Evolutionary conservation across 768 basidiomycete genomes (phyloP).

Genomic region (Mycena filopes): DNA sequence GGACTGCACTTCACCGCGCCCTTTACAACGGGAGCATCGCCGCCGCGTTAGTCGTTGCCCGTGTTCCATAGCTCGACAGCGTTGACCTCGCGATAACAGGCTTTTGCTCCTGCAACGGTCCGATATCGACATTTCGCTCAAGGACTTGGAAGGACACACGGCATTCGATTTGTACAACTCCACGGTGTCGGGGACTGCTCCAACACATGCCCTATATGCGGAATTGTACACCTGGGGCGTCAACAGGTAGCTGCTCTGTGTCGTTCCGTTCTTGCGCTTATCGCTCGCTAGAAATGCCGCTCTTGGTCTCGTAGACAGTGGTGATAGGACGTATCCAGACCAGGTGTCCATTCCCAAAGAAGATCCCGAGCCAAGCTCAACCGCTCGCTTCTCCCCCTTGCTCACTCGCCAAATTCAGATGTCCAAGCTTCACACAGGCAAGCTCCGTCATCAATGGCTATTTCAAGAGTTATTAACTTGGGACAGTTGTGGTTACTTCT

Average conservation of each 20-base stretch:
- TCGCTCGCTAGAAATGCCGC: constrained; percentile 74
- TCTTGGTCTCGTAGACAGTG: constrained; percentile 84
- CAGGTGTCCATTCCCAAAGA: constrained; percentile 66
- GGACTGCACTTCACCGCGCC: constrained; percentile 92
- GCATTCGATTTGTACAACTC: constrained; percentile 95
- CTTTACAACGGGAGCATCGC: constrained; percentile 83
- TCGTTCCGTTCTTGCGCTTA: constrained; percentile 22
- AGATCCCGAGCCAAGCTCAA: constrained; percentile 36
- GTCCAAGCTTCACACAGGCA: constrained; percentile 91
- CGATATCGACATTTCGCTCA: constrained; percentile 77
- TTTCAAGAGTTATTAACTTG: not conserved
- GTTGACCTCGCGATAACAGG: constrained; percentile 51
- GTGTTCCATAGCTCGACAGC: constrained; percentile 16
- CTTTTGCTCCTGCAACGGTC: constrained; percentile 77
- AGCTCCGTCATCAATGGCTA: constrained; percentile 23
- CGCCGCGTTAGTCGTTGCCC: constrained; percentile 61
- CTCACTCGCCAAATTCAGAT: constrained; percentile 76
- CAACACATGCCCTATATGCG: constrained; percentile 49
- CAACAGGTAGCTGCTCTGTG: constrained; percentile 64
- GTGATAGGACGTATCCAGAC: constrained; percentile 85
- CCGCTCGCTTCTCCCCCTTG: constrained; percentile 68
- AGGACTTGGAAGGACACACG: constrained; percentile 90
- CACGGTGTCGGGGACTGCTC: constrained; percentile 81
- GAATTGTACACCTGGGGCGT: constrained; percentile 91
- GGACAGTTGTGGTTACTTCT: constrained; percentile 70